phyloP scores from a whole-genome alignment of 2,329 filamentous ascomycete genomes.

The Dendrostoma leiphaemia region DNA sequence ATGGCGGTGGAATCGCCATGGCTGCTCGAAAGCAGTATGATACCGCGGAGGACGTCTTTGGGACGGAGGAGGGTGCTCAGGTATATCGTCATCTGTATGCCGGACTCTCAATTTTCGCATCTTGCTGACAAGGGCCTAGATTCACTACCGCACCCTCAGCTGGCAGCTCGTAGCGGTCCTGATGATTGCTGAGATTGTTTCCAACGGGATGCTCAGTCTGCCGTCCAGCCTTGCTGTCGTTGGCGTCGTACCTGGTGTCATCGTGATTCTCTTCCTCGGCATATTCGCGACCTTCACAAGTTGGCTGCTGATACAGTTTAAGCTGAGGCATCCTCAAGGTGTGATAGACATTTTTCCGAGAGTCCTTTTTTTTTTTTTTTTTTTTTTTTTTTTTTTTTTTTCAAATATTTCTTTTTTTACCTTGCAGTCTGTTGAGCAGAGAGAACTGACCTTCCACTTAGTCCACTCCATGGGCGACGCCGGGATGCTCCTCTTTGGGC shows the following conservation, averaged over 20 bases:
- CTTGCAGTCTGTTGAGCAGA: no score
- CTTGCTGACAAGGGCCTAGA: conserved; percentile 24
- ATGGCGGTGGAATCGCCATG: not conserved
- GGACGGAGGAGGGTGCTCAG: conserved; percentile 12
- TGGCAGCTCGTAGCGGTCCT: conserved; percentile 51
- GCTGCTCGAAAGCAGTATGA: not conserved
- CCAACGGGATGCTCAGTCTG: conserved; percentile 52
- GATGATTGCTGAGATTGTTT: conserved; percentile 57
- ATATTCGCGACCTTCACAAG: conserved; percentile 50
- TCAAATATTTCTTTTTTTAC: no score
- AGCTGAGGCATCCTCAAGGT: conserved; percentile 50
- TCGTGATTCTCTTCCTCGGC: conserved; percentile 49
- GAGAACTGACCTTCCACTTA: no score
- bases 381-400: no score
- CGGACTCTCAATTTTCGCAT: not conserved
- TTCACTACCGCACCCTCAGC: conserved; percentile 52
- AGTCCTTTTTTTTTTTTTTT: no score
- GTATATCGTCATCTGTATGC: not conserved
- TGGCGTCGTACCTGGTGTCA: conserved; percentile 49
- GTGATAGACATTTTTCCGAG: no score
- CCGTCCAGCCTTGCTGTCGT: conserved; percentile 50
- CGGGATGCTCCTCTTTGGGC: conserved; percentile 52
- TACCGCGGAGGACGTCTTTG: conserved; percentile 9
- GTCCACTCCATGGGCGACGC: conserved; percentile 59
- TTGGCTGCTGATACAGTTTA: conserved; percentile 50